Base-by-base conservation (phyloP, 2,329 filamentous ascomycete species). In the Scytalidium sp. region DNA sequence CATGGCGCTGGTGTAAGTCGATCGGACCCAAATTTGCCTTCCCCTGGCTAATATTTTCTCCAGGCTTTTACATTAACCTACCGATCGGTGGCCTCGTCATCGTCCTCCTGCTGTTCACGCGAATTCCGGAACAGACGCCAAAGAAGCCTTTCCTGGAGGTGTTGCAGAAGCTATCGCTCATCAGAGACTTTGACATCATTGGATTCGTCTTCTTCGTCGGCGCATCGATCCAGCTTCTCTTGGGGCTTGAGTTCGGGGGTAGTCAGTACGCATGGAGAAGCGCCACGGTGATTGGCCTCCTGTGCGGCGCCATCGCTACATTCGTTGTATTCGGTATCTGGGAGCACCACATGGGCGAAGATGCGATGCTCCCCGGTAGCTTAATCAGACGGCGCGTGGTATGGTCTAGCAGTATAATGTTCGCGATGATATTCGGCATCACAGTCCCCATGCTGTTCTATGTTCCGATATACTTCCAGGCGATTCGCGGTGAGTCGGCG, bases 381-480 rank as follows among this genome's bases (percentile, higher is more conserved):
- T 55, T 65, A 41, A 20, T 65, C 9, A 46, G 49, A 10, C 48
- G 59, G 22, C 46, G 59, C 4, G 43, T 52, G 19, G 55, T 67
- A 1, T 55, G 45, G 50, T 48, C 44, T 49, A 52, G 52, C 19
- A 54, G 49, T 8, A 2, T 61, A 5, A 19, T 46, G 17, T 53
- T 49, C 3, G 44, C 47, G 11, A 57, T 56, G 41, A 51, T 54
- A n/a, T 50, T 53, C 20, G 57, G 52, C 5, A 36, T 15, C 13
- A 23, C 55, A 39, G 21, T 60, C 3, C 41, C 29, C 5, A 17
- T 29, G 2, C 17, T 82, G 45, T 75, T 70, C 58, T 75, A 75
- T 48, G 60, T 77, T 8, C 71, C 75, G 2, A 66, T 77, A 49
- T 78, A 74, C 64, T 76, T 79, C 60, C 73, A 79, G 62, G 66